Base-by-base conservation (phyloP, 345 rosid species). In the Brassica juncea region DNA sequence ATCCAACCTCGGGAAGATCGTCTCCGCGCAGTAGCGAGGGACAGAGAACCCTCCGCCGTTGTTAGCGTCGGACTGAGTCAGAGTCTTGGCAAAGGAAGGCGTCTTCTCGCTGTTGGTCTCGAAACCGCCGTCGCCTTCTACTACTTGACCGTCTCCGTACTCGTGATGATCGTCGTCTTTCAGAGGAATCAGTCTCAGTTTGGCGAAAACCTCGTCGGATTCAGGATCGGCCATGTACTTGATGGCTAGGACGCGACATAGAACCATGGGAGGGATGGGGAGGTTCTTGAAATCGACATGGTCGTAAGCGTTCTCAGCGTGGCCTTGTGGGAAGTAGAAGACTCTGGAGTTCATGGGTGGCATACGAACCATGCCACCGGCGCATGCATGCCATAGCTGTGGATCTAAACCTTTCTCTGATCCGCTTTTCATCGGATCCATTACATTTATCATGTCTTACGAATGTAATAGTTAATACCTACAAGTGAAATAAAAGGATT, bases 31-130 rank as follows among this genome's bases (percentile, higher is more conserved):
- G 74, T 95, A 95, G 4, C 99, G 89, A 0, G 99, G 99, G 37
- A 95, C 99, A 1, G 99, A 95, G 87, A 95, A 95, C 0, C 99
- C 99, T 0, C 99, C 99, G 4, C 99, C 99, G 16, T 95, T 95
- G 60, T 95, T 95, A 59, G 99, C 99, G 76, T 95, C 99, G 8
- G 99, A 95, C 19, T 95, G 97, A 47, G 98, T 95, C 73, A 95
- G 73, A 19, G 98, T 91, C 91, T 95, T 95, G 1, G 99, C 98
- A 79, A 94, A 94, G 0, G 97, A 94, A 28, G 94, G 87, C 10
- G 93, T 85, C 81, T 93, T 91, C 76, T 91, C 97, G 2, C 77
- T 59, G 31, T 64, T 78, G 61, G 85, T 87, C 60, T 30, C 67
- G 8, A 83, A 84, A 55, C 75, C 80, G 7, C 75, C 80, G 7